Conservation (phyloP, 768 basidiomycete genomes). For the Suillus plorans region DNA sequence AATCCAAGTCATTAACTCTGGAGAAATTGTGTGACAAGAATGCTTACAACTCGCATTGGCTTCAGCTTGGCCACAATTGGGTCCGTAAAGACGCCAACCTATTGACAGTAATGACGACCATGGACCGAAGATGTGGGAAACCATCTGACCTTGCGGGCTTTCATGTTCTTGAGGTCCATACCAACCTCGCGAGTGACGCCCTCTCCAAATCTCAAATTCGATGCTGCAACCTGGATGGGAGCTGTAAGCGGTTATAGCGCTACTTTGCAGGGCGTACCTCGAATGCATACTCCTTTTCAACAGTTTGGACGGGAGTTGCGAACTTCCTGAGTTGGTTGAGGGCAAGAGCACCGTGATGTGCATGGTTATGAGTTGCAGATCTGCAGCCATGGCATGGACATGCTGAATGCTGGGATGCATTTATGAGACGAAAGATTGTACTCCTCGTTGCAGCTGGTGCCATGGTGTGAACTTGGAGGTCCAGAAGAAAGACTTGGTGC, state of each 20-base stretch:
- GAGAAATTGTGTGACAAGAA: not conserved
- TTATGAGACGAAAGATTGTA: slow-evolving; percentile 72
- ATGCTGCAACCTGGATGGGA: slow-evolving; percentile 67
- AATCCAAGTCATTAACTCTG: slow-evolving; percentile 1
- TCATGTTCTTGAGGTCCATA: slow-evolving; percentile 94
- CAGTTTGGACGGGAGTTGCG: slow-evolving; percentile 70
- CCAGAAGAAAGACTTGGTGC: slow-evolving; percentile 15
- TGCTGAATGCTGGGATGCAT: slow-evolving; percentile 65
- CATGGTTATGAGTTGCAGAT: slow-evolving; percentile 38
- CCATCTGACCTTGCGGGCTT: slow-evolving; percentile 68
- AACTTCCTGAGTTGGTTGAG: slow-evolving; percentile 67
- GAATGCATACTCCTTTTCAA: slow-evolving; percentile 90
- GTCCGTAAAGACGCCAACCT: slow-evolving; percentile 96
- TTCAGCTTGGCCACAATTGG: slow-evolving; percentile 76
- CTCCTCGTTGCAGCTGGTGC: slow-evolving; percentile 50
- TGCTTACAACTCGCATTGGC: slow-evolving; percentile 77
- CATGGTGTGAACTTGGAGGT: slow-evolving; percentile 23
- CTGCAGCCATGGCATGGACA: slow-evolving; percentile 82
- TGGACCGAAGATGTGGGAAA: slow-evolving; percentile 4
- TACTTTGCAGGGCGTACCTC: slow-evolving; percentile 50
- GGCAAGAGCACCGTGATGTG: slow-evolving; percentile 36
- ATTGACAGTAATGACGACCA: slow-evolving; percentile 11
- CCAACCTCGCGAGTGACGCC: slow-evolving; percentile 90
- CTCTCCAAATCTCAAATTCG: slow-evolving; percentile 86
- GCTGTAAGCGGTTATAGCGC: not conserved